These are phyloP conservation scores for Alternaria longipes DNA, from an alignment of 2,329 filamentous ascomycete species.

Conservation along the genomic window DNA sequence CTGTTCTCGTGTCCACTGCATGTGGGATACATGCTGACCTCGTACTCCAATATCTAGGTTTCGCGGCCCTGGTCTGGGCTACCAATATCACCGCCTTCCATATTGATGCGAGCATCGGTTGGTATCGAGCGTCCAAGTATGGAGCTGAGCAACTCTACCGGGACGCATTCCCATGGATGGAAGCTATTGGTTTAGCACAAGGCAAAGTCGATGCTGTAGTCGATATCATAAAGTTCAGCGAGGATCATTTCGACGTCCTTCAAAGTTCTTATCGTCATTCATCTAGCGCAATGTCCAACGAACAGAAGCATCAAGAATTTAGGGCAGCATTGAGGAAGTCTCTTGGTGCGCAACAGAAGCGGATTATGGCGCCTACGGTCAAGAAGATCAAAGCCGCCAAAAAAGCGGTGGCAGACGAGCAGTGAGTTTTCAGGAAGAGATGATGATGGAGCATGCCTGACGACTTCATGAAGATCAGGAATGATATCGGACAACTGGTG, in stretches of 20 bases:
- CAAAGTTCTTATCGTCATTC: no score
- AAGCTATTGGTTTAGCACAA: slow-evolving; percentile 40
- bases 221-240: slow-evolving; percentile 30
- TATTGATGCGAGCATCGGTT: slow-evolving; percentile 28
- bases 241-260: neutral
- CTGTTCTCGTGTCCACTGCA: neutral
- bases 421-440: slow-evolving; percentile 5
- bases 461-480: neutral
- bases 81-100: slow-evolving; percentile 40
- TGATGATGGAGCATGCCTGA: neutral
- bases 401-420: neutral
- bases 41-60: slow-evolving; percentile 1
- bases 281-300: neutral
- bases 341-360: slow-evolving; percentile 30
- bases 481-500: no score
- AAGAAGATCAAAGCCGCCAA: slow-evolving; percentile 11
- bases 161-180: slow-evolving; percentile 49
- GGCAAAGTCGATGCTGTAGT: slow-evolving; percentile 42
- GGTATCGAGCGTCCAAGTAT: slow-evolving; percentile 4
- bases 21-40: neutral
- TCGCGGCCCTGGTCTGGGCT: slow-evolving; percentile 41
- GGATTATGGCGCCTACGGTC: slow-evolving; percentile 15
- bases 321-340: slow-evolving; percentile 28
- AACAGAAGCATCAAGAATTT: slow-evolving; percentile 24
- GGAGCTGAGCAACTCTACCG: slow-evolving; percentile 47